A percentile compares a stretch with the other conserved stretches of the same genome.
These are phyloP conservation scores for Alternaria alternata DNA, from an alignment of 2,329 filamentous ascomycete genomes.

Conservation along the genomic window DNA sequence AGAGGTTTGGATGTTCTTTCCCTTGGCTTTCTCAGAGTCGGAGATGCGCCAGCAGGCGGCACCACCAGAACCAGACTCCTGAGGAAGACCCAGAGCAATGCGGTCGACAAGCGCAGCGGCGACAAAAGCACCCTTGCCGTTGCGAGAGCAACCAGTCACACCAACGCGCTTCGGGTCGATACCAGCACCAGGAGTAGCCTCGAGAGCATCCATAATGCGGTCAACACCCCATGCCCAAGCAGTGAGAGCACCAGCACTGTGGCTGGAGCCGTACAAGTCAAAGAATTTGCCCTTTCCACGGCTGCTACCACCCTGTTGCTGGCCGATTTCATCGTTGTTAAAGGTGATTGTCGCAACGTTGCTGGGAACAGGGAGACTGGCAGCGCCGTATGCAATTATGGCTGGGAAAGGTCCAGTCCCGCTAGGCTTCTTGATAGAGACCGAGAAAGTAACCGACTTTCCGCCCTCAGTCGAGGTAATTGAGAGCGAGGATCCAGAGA, in stretches of 20 bases:
- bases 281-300: constrained; percentile 68
- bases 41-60: constrained; percentile 66
- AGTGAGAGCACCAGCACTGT: constrained; percentile 66
- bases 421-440: constrained; percentile 50
- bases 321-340: constrained; percentile 65
- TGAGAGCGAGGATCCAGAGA: constrained; percentile 43
- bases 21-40: constrained; percentile 57
- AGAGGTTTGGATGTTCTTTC: constrained; percentile 68
- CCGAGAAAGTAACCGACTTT: constrained; percentile 49
- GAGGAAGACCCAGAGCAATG: constrained; percentile 68
- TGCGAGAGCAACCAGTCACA: constrained; percentile 70
- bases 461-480: constrained; percentile 46
- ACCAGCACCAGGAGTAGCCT: constrained; percentile 54
- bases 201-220: constrained; percentile 67
- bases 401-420: constrained; percentile 62
- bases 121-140: constrained; percentile 71
- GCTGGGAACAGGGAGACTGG: constrained; percentile 63
- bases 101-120: constrained; percentile 66
- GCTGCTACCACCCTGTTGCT: constrained; percentile 55
- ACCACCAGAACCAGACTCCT: constrained; percentile 69
- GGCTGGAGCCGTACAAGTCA: constrained; percentile 63
- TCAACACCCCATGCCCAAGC: constrained; percentile 71
- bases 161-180: constrained; percentile 58
- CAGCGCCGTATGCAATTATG: constrained; percentile 65
- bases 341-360: constrained; percentile 67